Evolutionary conservation across 202 grass and related monocot genomes (phyloP).

Genomic region (Saccharum hybrid): DNA sequence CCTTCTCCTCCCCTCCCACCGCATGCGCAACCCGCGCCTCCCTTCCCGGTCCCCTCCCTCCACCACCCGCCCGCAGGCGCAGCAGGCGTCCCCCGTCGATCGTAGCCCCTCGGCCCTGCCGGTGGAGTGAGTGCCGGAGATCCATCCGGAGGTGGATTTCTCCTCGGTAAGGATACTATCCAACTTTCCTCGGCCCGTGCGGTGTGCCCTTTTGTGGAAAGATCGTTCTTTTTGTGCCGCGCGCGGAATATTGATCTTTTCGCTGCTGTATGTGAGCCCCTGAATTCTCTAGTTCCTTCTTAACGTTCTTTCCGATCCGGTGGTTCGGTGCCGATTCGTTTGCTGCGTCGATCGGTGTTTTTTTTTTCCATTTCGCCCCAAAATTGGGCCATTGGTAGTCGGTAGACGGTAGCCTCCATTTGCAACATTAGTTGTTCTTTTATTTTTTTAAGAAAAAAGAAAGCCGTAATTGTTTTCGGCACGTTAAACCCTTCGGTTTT

Average conservation of each 20-base stretch:
- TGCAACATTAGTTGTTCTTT: background rate
- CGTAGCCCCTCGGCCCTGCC: too few species aligned
- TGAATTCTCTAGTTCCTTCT: background rate
- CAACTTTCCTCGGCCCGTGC: background rate
- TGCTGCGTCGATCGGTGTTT: background rate
- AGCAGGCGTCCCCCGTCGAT: too few species aligned
- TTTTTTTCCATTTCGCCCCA: background rate
- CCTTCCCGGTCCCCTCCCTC: too few species aligned
- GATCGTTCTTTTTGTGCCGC: background rate
- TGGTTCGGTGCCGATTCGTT: background rate
- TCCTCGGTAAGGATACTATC: constrained; percentile 17
- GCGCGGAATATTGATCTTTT: background rate
- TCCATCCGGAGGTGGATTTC: background rate
- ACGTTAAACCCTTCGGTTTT: background rate
- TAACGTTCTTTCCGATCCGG: background rate
- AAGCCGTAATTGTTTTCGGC: background rate
- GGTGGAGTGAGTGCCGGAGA: too few species aligned
- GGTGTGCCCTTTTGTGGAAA: background rate
- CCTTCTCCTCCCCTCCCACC: too few species aligned
- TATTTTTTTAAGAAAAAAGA: too few species aligned
- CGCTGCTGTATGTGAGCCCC: background rate
- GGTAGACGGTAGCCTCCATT: constrained; percentile 14
- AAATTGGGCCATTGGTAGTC: background rate
- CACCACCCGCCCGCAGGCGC: too few species aligned
- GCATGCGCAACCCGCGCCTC: too few species aligned